Evolutionary conservation across 2,329 filamentous ascomycete genomes (phyloP).

Genomic region (Zarea fungicola): DNA sequence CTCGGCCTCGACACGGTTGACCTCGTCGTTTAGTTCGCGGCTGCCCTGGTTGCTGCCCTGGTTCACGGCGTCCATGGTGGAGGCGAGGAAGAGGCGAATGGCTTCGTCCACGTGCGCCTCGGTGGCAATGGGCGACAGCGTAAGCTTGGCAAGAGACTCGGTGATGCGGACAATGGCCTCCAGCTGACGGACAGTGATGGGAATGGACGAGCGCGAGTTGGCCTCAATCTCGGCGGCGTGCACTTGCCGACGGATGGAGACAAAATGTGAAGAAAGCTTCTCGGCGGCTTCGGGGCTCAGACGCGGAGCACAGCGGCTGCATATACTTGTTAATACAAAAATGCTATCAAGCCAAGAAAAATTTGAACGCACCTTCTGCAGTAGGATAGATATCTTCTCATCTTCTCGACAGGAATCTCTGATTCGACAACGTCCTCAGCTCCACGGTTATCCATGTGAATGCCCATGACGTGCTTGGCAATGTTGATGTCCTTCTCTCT

Average conservation of each 20-base stretch:
- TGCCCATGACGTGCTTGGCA: constrained; percentile 93
- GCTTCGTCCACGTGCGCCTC: constrained; percentile 95
- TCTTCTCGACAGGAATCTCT: constrained; percentile 91
- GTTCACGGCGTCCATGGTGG: constrained; percentile 95
- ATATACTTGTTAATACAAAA: constrained; percentile 23
- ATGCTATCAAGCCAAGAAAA: not conserved
- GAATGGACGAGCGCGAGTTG: constrained; percentile 86
- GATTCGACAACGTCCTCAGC: constrained; percentile 77
- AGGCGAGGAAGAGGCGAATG: constrained; percentile 91
- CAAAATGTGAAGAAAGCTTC: constrained; percentile 95
- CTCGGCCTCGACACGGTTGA: constrained; percentile 80
- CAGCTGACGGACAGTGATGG: constrained; percentile 94
- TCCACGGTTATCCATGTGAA: constrained; percentile 88
- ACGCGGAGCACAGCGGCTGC: constrained; percentile 81
- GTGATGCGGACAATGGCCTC: constrained; percentile 97
- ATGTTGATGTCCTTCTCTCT: constrained; percentile 86
- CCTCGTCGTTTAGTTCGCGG: constrained; percentile 87
- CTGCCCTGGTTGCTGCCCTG: constrained; percentile 79
- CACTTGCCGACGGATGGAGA: constrained; percentile 90
- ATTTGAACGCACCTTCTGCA: constrained; percentile 76
- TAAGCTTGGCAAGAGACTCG: constrained; percentile 88
- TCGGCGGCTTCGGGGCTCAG: constrained; percentile 88
- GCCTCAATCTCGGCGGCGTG: constrained; percentile 86
- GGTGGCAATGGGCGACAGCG: constrained; percentile 77
- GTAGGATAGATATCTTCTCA: constrained; percentile 96